A percentile compares a stretch with the other conserved stretches of the same genome.
phyloP scores from a whole-genome alignment of 2,329 filamentous ascomycete species.

The Talaromyces sp. region DNA sequence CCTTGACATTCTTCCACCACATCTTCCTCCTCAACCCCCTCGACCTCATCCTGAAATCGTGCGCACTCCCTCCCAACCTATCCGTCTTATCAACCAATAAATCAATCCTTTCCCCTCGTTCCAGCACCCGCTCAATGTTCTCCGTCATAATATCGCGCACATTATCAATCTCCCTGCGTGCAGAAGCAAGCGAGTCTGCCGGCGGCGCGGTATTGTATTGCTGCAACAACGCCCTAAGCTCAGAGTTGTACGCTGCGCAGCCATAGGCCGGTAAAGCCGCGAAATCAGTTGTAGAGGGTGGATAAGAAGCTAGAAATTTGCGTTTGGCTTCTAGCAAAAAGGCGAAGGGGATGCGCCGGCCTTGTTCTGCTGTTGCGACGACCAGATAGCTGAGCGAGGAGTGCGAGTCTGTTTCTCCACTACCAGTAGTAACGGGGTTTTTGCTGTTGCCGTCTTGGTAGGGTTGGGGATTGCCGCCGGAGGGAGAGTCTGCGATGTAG shows the following conservation, averaged over 20 bases:
- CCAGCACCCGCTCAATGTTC: constrained; percentile 85
- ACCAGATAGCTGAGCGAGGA: constrained; percentile 90
- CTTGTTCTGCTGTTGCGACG: constrained; percentile 74
- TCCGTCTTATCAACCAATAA: constrained; percentile 96
- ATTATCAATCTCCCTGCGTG: constrained; percentile 86
- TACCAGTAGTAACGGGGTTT: neutral
- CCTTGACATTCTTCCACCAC: constrained; percentile 99
- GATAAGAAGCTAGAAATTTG: constrained; percentile 73
- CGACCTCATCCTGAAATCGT: constrained; percentile 85
- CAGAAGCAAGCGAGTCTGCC: constrained; percentile 77
- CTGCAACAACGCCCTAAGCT: constrained; percentile 73
- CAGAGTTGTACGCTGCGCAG: constrained; percentile 78
- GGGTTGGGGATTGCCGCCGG: constrained; percentile 35
- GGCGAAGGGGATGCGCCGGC: constrained; percentile 85
- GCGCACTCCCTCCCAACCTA: constrained; percentile 77
- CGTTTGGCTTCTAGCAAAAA: constrained; percentile 88
- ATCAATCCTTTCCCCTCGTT: constrained; percentile 90
- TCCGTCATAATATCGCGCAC: constrained; percentile 91
- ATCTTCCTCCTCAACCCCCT: constrained; percentile 83
- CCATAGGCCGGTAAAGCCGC: constrained; percentile 80
- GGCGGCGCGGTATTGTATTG: constrained; percentile 77
- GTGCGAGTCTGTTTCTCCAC: constrained; percentile 45
- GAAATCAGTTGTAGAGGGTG: constrained; percentile 67
- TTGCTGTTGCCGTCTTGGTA: constrained; percentile 3
- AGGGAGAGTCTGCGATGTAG: constrained; percentile 83